These are phyloP conservation scores for Oryza glumipatula DNA, from an alignment of 176 grass and related monocot genomes.

Conservation along the genomic window DNA sequence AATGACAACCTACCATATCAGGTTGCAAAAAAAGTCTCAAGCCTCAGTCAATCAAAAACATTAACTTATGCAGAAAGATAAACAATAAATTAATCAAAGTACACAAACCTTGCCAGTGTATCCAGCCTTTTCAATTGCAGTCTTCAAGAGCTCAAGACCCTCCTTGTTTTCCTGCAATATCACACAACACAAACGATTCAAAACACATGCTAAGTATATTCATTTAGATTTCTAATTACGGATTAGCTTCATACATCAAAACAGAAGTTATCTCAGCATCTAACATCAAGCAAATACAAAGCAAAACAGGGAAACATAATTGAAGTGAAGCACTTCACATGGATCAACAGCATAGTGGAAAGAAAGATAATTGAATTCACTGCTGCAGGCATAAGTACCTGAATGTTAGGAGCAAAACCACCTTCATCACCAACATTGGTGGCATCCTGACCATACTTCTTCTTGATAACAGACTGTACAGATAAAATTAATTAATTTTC, in stretches of 20 bases:
- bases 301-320: background rate
- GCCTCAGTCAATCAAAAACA: background rate
- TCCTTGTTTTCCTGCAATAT: constrained; percentile 85
- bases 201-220: background rate
- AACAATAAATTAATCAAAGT: background rate
- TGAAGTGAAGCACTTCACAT: background rate
- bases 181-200: background rate
- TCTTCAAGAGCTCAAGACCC: constrained; percentile 95
- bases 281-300: background rate
- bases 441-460: constrained; percentile 98
- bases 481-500: background rate
- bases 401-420: constrained; percentile 98
- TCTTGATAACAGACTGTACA: constrained; percentile 86
- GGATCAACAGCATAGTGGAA: background rate
- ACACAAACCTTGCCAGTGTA: constrained; percentile 86
- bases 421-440: constrained; percentile 98
- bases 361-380: background rate
- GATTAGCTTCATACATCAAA: background rate
- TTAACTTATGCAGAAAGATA: background rate
- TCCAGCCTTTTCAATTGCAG: constrained; percentile 86
- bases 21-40: background rate
- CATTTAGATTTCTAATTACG: background rate
- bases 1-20: constrained; percentile 75
- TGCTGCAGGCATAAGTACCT: constrained; percentile 45
- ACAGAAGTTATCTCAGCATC: background rate